Evolutionary conservation across 495 filamentous ascomycete genomes (phyloP), one percentile per base, ranked within the genome.

Genomic region (Astrothelium macrocarpum): DNA sequence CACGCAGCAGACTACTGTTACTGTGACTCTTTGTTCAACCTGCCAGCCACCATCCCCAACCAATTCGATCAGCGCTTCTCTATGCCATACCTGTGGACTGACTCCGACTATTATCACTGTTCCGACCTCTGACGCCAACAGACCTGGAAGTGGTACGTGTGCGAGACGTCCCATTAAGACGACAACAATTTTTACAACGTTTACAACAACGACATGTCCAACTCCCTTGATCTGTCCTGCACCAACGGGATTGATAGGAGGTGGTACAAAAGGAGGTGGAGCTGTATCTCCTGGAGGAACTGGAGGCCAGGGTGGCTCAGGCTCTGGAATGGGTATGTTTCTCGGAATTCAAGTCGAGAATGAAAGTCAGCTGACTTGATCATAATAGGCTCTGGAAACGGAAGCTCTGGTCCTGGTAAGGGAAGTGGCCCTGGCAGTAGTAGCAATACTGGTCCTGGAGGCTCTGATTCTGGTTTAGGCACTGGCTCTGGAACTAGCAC

Each of bases 51-150:
- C 49, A 16, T 56, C 49, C 7, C 26, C 49, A 29, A 56, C 23
- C 9, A 2, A 4, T 28, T 56, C 49, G 16, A 16, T 56, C 12
- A 20, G 28, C 1, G 62, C 34, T 1, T 61, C 45, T 11, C 59
- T 65, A 3, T 68, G 66, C 42, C 45, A 53, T 56, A 65, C 59
- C n/a, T 65, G 66, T 32, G 66, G 42, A 23, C 53, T 68, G 25
- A 68, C 63, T 11, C 66, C 66, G 12, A 63, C 53, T 9, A 56
- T 68, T 25, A 32, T 68, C 26, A 59, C 61, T 0, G 31, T 20
- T 5, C 7, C 49, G 49, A 29, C 9, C 3, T 56, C 49, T 56
- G 49, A 25, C 16, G 16, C 9, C 29, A 29, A 5, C 16, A 25
- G 23, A 16, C 49, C 25, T 29, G 49, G 49, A 26, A 56, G 25